Evolutionary conservation across 495 filamentous ascomycete species (phyloP).

Genomic region (Mytilinidion resinicola): DNA sequence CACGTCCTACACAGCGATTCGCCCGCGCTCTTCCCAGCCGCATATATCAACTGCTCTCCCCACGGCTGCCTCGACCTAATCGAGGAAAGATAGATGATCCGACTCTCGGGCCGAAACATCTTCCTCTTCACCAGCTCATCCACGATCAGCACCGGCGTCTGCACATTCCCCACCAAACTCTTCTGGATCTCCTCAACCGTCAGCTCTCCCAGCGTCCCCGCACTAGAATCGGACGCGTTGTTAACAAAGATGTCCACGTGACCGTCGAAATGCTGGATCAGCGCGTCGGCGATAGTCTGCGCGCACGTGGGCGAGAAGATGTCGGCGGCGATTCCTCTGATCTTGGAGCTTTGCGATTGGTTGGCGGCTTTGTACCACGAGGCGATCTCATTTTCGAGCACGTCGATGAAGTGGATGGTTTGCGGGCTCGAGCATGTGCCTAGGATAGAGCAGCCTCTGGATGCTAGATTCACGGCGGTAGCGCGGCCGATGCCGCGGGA

Average conservation of each 20-base stretch:
- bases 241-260: conserved; percentile 14
- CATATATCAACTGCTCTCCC: background rate
- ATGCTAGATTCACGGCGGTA: background rate
- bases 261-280: conserved; percentile 7
- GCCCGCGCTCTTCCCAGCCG: conserved; percentile 1
- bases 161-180: conserved; percentile 6
- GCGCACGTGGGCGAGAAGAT: conserved; percentile 4
- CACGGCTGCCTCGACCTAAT: conserved; percentile 1
- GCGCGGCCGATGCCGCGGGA: background rate
- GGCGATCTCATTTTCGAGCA: background rate
- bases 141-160: conserved; percentile 8
- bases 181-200: conserved; percentile 4
- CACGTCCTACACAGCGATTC: background rate
- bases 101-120: conserved; percentile 5
- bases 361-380: background rate
- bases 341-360: background rate
- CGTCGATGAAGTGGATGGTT: background rate
- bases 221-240: background rate
- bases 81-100: conserved; percentile 9
- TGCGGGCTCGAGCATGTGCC: background rate
- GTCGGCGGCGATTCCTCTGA: conserved; percentile 10
- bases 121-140: conserved; percentile 13
- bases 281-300: background rate
- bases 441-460: background rate
- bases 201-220: conserved; percentile 1